phyloP scores from a whole-genome alignment of 2,329 filamentous ascomycete species.

The Didymella pinodella region DNA sequence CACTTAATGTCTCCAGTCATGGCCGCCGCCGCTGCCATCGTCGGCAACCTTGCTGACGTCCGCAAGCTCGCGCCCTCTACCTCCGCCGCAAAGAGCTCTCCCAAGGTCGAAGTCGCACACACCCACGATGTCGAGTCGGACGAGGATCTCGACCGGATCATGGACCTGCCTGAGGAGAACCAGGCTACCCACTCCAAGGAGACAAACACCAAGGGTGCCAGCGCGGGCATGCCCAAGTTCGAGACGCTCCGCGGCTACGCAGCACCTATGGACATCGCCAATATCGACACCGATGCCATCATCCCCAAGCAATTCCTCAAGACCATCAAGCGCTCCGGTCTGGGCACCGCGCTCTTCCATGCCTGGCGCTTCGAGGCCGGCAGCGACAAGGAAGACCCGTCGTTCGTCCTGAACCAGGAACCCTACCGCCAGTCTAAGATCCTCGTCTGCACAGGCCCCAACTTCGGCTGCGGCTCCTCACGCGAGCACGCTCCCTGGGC shows the following conservation, averaged over 20 bases:
- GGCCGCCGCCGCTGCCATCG: conserved; percentile 89
- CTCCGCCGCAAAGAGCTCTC: conserved; percentile 57
- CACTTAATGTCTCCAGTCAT: conserved; percentile 98
- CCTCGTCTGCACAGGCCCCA: conserved; percentile 86
- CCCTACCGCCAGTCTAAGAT: conserved; percentile 87
- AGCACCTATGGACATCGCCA: conserved; percentile 84
- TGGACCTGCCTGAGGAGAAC: conserved; percentile 66
- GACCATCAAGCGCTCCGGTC: conserved; percentile 96
- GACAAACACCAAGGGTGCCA: conserved; percentile 56
- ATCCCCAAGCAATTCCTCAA: conserved; percentile 99
- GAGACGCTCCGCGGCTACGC: conserved; percentile 83
- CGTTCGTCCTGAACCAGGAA: conserved; percentile 90
- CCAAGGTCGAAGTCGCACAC: conserved; percentile 65
- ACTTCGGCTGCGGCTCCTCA: conserved; percentile 93
- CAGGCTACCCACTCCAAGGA: conserved; percentile 73
- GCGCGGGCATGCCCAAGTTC: conserved; percentile 81
- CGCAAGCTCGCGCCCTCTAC: conserved; percentile 72
- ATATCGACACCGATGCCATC: conserved; percentile 98
- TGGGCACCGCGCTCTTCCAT: conserved; percentile 87
- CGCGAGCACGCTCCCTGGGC: conserved; percentile 98
- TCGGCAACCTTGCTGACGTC: conserved; percentile 90
- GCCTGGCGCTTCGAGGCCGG: conserved; percentile 76
- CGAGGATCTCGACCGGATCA: conserved; percentile 68
- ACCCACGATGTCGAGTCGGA: conserved; percentile 67
- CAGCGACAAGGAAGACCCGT: conserved; percentile 73